Evolutionary conservation across 2,329 filamentous ascomycete genomes (phyloP).

Genomic region (Ascochyta rabiei): DNA sequence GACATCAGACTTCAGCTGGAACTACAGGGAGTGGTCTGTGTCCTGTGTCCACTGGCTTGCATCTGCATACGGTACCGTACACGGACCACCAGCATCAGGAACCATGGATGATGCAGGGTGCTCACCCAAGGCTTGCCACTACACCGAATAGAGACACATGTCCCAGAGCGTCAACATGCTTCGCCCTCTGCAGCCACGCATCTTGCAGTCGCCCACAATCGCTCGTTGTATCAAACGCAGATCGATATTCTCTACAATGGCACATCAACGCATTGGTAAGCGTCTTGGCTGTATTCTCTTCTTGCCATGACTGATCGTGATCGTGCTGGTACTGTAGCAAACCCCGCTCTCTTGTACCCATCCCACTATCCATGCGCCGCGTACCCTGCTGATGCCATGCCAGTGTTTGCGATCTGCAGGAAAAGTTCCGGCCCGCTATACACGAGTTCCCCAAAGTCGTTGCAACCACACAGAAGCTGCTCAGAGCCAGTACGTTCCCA

Average conservation of each 20-base stretch:
- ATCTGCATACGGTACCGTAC: too few relatives aligned
- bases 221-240: neutral
- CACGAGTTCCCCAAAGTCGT: constrained; percentile 80
- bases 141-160: constrained; percentile 12
- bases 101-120: constrained; percentile 17
- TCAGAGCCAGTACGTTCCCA: constrained; percentile 52
- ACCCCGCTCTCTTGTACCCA: constrained; percentile 50
- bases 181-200: constrained; percentile 19
- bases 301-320: constrained; percentile 27
- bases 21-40: constrained; percentile 10
- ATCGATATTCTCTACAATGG: constrained; percentile 32
- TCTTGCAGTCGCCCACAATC: constrained; percentile 1
- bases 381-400: constrained; percentile 25
- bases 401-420: constrained; percentile 93
- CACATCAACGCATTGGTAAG: constrained; percentile 40
- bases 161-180: constrained; percentile 15
- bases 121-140: constrained; percentile 23
- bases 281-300: neutral
- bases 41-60: neutral
- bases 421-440: constrained; percentile 85
- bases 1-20: constrained; percentile 20
- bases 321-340: too few relatives aligned
- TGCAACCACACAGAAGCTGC: constrained; percentile 58
- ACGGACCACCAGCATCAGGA: constrained; percentile 1
- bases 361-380: constrained; percentile 5